Conservation (phyloP, 164 flowering plant species). For the Malania oleifera region DNA sequence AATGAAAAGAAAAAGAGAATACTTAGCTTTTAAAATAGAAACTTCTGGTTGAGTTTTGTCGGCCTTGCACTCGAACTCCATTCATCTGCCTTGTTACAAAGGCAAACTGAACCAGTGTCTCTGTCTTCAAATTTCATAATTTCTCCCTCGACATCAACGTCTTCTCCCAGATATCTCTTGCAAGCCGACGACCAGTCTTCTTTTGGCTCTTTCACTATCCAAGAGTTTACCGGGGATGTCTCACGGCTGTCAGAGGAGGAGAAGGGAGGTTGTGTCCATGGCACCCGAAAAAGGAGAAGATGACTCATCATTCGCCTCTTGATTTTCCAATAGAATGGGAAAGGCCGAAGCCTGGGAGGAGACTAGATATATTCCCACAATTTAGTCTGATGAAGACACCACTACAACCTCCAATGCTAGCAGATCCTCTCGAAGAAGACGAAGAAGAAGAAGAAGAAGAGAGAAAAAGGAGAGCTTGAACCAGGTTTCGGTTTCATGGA, state of each 20-base stretch:
- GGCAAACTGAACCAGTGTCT: no score
- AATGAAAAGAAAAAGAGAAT: no score
- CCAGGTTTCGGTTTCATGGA: no score
- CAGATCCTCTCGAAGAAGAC: slow-evolving; percentile 71
- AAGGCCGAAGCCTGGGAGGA: slow-evolving; percentile 61
- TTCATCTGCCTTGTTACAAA: no score
- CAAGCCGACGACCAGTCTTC: background rate
- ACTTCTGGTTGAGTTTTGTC: no score
- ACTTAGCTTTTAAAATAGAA: no score
- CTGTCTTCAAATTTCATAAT: background rate
- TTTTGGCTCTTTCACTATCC: background rate
- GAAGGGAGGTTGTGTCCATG: slow-evolving; percentile 47
- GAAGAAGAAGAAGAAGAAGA: slow-evolving; percentile 61
- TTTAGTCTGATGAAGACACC: slow-evolving; percentile 84
- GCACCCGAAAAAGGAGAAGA: slow-evolving; percentile 79
- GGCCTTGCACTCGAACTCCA: no score
- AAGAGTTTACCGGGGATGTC: background rate
- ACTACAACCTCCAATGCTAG: slow-evolving; percentile 67
- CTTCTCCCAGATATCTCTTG: background rate
- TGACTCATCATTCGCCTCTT: slow-evolving; percentile 77
- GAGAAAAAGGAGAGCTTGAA: slow-evolving; percentile 44
- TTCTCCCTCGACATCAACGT: background rate
- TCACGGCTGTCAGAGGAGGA: background rate
- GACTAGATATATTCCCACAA: slow-evolving; percentile 75
- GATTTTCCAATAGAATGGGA: slow-evolving; percentile 88